Evolutionary conservation across 2,329 filamentous ascomycete genomes (phyloP), one percentile per base, ranked within the genome.

Genomic region (Ophiostoma himal-ulmi): DNA sequence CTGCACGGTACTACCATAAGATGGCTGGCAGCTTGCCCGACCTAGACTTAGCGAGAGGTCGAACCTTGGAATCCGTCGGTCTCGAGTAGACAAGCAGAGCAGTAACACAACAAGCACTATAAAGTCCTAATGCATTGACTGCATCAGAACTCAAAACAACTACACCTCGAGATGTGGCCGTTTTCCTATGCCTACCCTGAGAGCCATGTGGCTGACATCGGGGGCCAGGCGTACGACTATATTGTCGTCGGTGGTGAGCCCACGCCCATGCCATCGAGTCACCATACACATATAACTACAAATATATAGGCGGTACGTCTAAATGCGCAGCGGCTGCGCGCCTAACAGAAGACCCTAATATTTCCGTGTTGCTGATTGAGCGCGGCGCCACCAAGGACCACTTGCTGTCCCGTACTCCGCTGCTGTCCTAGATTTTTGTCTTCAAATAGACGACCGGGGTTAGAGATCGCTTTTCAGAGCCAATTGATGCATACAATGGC

Each of bases 251-350:
- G 82, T 67, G 78, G 76, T 77, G 54, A 70, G 73, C 22, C 10
- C 30, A 48, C 6, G 5, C 7, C 34, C 13, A n/a, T 22, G 22
- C 26, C 34, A 36, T 68, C 57, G 4, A 1, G 14, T 65, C 7
- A 26, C 26, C 20, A 20, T 34, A 44, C 13, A 8, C 14, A 11
- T 10, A 26, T 8, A 26, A 44, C 64, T 17, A 6, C 14, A 44
- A 2, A 13, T 36, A 20, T 17, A 11, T 64, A 77, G 81, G 82
- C 57, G 83, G 83, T 30, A 83, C 82, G 2, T 81, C 82, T 39
- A 83, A 82, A 37, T 82, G 82, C 75, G 81, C 81, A 1, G 71
- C 84, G 68, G 83, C 82, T 4, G 80, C 80, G 30, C 79, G 82
- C 52, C 77, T 85, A 1, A 79, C 77, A 17, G 79, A 81, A 70